These are phyloP conservation scores for Sporothrix brasiliensis DNA, from an alignment of 2,329 filamentous ascomycete genomes.

Conservation along the genomic window DNA sequence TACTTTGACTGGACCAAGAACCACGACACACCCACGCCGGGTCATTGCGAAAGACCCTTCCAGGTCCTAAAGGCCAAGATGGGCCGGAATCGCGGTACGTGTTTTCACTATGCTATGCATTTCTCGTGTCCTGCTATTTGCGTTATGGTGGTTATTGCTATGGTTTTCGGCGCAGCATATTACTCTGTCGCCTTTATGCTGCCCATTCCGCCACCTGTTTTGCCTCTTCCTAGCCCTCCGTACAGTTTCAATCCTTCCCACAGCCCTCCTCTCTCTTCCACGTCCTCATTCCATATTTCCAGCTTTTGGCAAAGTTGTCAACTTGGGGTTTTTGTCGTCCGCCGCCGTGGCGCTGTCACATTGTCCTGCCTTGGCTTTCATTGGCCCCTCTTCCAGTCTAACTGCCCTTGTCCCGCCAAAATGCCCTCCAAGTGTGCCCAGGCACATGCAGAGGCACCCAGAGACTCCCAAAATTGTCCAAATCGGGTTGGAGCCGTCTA, in stretches of 20 bases:
- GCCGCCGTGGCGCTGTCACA: not conserved
- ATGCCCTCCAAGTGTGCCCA: not conserved
- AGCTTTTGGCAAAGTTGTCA: not conserved
- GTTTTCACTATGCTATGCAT: not conserved
- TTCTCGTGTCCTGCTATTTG: not conserved
- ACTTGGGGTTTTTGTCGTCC: not conserved
- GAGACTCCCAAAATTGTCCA: not conserved
- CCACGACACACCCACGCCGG: not conserved
- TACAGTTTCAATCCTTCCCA: constrained; percentile 7
- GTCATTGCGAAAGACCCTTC: not conserved
- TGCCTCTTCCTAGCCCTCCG: constrained; percentile 14
- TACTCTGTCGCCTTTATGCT: constrained; percentile 1
- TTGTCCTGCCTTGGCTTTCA: constrained; percentile 9
- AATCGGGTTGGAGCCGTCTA: constrained; percentile 18
- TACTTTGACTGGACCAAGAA: not conserved
- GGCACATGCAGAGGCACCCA: not conserved
- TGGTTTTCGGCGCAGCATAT: not conserved
- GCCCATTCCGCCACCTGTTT: not conserved
- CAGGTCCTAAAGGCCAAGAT: constrained; percentile 28
- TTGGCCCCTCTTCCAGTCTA: constrained; percentile 20
- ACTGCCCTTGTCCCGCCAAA: constrained; percentile 21
- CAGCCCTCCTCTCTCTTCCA: not conserved
- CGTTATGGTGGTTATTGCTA: not conserved
- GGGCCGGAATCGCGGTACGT: constrained; percentile 34
- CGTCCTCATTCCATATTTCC: not conserved